Evolutionary conservation across 2,329 filamentous ascomycete species (phyloP).

Genomic region (Bipolaris sorokiniana): DNA sequence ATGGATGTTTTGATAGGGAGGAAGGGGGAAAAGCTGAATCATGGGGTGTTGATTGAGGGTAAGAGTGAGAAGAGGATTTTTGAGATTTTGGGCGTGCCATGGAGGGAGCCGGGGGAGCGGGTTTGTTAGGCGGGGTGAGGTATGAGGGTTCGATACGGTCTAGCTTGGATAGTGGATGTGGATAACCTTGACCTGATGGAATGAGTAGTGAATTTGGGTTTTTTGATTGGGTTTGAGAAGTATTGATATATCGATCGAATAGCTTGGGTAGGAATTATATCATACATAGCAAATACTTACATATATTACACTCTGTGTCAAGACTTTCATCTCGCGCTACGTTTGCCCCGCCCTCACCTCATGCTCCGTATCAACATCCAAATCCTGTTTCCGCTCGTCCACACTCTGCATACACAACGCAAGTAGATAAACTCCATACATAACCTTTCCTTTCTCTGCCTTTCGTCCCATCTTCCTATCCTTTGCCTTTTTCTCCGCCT

Average conservation of each 20-base stretch:
- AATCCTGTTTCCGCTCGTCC: conserved; percentile 17
- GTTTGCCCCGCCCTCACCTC: conserved; percentile 2
- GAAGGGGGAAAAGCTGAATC: conserved; percentile 65
- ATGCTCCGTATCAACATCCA: conserved; percentile 21
- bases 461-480: conserved; percentile 15
- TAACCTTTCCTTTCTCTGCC: conserved; percentile 25
- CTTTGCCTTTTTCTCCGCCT: conserved; percentile 20
- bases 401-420: conserved; percentile 21
- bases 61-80: conserved; percentile 81
- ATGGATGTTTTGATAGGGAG: conserved; percentile 69
- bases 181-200: no score
- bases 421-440: conserved; percentile 28
- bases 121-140: conserved; percentile 29
- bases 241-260: neutral
- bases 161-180: neutral
- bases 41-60: conserved; percentile 75
- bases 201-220: neutral
- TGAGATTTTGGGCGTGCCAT: conserved; percentile 79
- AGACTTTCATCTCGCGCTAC: neutral
- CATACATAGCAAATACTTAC: neutral
- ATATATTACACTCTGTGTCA: no score
- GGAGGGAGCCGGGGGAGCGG: conserved; percentile 63
- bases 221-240: neutral
- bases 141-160: neutral
- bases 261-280: neutral